These are phyloP conservation scores for Cryptococcus sp. DNA, from an alignment of 1,284 basidiomycete genomes.

Conservation along the genomic window DNA sequence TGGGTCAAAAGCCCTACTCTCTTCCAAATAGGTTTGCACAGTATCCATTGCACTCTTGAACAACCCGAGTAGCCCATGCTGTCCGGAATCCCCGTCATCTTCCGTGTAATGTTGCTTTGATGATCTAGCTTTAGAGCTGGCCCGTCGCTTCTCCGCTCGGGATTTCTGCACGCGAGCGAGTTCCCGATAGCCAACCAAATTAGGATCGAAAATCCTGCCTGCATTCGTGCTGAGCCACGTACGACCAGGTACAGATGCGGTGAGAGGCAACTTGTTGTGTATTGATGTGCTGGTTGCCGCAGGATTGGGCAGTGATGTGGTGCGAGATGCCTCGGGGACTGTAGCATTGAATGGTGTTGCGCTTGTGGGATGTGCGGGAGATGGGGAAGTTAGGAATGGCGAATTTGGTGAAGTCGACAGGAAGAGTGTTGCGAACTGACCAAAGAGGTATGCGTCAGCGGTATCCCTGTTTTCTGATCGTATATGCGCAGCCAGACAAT, in stretches of 20 bases:
- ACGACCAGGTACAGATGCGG: conserved; percentile 28
- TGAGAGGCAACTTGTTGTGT: conserved; percentile 9
- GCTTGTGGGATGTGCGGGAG: neutral
- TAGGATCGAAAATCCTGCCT: conserved; percentile 38
- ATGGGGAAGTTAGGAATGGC: conserved; percentile 33
- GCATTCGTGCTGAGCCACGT: conserved; percentile 34
- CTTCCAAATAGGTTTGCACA: neutral
- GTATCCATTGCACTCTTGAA: neutral
- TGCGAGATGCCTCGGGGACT: neutral
- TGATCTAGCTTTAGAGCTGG: no score
- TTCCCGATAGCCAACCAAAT: conserved; percentile 32
- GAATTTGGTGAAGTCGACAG: conserved; percentile 43
- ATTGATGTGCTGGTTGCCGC: conserved; percentile 4
- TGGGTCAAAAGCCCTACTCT: neutral
- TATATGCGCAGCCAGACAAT: no score
- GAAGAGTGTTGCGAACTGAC: conserved; percentile 39
- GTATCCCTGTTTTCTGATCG: no score
- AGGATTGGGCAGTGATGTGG: neutral
- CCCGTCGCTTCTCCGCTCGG: neutral
- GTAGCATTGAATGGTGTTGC: neutral
- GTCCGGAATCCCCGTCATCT: no score
- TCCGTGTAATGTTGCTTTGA: no score
- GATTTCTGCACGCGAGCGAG: conserved; percentile 8
- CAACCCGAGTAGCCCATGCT: neutral
- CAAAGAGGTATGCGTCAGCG: neutral